A percentile compares a stretch with the other conserved stretches of the same genome.
These are phyloP conservation scores for Miamiensis avidus DNA, from an alignment of 169 alveolate genomes.

Conservation along the genomic window DNA sequence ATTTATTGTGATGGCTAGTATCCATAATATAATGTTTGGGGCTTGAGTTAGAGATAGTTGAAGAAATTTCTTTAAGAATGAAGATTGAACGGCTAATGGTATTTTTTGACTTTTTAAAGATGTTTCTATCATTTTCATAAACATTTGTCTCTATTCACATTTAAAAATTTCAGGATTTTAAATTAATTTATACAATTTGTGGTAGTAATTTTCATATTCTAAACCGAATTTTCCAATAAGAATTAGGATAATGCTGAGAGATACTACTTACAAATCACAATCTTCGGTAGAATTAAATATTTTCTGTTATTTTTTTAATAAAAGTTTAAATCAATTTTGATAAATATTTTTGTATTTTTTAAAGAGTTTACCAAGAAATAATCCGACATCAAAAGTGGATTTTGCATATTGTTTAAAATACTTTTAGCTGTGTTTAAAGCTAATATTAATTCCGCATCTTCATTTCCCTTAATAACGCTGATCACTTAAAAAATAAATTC, in stretches of 20 bases:
- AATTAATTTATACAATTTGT: neutral
- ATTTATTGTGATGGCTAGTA: neutral
- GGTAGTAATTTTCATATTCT: constrained; percentile 23
- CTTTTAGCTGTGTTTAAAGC: neutral
- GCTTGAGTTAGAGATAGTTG: neutral
- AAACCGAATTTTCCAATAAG: constrained; percentile 15
- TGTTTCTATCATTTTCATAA: constrained; percentile 15
- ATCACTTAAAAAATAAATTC: too few relatives aligned
- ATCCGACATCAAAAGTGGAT: neutral
- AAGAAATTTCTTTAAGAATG: constrained; percentile 11
- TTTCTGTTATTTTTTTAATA: neutral
- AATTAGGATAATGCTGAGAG: neutral
- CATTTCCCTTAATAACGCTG: neutral
- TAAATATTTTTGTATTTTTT: too few relatives aligned
- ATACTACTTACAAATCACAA: constrained; percentile 4
- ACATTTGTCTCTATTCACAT: constrained; percentile 6
- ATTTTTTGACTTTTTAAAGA: constrained; percentile 18
- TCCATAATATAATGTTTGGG: constrained; percentile 23
- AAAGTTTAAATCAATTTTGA: neutral
- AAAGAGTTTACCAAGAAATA: neutral
- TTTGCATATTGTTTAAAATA: neutral
- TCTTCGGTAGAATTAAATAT: constrained; percentile 3
- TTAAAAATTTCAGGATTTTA: constrained; percentile 3
- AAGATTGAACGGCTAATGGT: neutral
- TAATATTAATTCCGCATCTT: neutral